These are phyloP conservation scores for Aleurites moluccanus DNA, from an alignment of 441 rosid genomes.

Conservation along the genomic window DNA sequence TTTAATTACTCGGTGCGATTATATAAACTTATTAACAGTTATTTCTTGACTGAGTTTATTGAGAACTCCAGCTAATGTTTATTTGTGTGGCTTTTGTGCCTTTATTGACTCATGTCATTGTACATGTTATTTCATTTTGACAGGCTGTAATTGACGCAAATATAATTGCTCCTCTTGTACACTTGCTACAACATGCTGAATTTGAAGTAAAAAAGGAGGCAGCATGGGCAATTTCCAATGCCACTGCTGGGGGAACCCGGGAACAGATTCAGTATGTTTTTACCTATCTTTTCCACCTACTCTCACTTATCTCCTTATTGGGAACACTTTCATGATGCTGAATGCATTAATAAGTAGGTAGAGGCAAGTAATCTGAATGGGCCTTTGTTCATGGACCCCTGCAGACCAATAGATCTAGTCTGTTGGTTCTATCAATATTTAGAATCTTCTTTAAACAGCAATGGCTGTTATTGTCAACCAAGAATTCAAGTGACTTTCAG, in stretches of 20 bases:
- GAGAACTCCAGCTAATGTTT: neutral
- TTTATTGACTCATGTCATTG: neutral
- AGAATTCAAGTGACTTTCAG: no score
- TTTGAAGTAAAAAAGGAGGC: slow-evolving; percentile 74
- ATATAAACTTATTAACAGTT: neutral
- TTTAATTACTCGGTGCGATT: neutral
- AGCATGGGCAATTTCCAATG: slow-evolving; percentile 71
- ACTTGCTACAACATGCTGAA: slow-evolving; percentile 67
- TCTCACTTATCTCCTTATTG: neutral
- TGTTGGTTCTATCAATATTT: no score
- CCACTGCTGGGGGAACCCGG: slow-evolving; percentile 66
- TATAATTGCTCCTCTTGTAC: slow-evolving; percentile 50
- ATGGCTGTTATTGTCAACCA: neutral
- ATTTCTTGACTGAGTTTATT: neutral
- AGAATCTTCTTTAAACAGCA: neutral
- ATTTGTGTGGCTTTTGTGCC: neutral
- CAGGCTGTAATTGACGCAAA: slow-evolving; percentile 49
- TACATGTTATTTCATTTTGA: neutral
- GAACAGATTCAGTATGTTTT: slow-evolving; percentile 59
- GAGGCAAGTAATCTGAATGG: no score
- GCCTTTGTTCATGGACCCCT: no score
- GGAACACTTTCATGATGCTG: neutral
- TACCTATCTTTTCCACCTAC: neutral
- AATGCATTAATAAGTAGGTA: neutral
- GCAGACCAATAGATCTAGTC: neutral